phyloP scores from a whole-genome alignment of 768 basidiomycete genomes.

The Termitomyces sp. region DNA sequence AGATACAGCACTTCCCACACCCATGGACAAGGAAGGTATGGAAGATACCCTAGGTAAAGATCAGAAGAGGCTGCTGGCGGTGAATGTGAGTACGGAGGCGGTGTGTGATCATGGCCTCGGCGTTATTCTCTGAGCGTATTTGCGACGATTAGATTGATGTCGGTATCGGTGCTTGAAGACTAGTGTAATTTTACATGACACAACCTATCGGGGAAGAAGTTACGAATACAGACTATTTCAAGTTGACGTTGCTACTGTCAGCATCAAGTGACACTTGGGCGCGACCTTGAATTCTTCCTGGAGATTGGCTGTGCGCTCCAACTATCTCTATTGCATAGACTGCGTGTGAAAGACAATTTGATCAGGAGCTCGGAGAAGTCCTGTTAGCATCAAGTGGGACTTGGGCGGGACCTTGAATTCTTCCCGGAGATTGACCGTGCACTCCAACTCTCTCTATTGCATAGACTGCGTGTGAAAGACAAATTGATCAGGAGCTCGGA shows the following conservation, averaged over 20 bases:
- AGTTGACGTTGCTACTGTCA: not conserved
- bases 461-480: too few relatives aligned
- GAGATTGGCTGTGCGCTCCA: too few relatives aligned
- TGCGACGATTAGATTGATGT: not conserved
- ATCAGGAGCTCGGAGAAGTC: too few relatives aligned
- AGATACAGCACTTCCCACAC: constrained; percentile 24
- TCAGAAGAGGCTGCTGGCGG: constrained; percentile 5
- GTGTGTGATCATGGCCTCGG: constrained; percentile 12
- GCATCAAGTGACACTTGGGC: too few relatives aligned
- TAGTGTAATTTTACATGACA: not conserved
- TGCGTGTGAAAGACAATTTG: too few relatives aligned
- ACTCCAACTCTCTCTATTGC: too few relatives aligned
- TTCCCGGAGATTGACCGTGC: not conserved
- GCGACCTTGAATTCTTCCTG: too few relatives aligned
- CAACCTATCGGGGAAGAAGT: not conserved
- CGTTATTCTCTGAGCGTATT: not conserved
- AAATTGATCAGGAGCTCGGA: too few relatives aligned
- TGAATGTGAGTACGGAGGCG: constrained; percentile 15
- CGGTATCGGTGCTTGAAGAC: not conserved
- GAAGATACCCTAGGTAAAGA: constrained; percentile 7
- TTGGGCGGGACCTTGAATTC: too few relatives aligned
- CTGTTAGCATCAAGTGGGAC: too few relatives aligned
- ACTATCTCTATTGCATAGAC: too few relatives aligned
- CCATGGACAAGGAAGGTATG: constrained; percentile 17
- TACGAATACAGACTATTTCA: not conserved